These are phyloP conservation scores for Zancudomyces culisetae DNA, from an alignment of 371 early-diverging fungal genomes.

Conservation along the genomic window DNA sequence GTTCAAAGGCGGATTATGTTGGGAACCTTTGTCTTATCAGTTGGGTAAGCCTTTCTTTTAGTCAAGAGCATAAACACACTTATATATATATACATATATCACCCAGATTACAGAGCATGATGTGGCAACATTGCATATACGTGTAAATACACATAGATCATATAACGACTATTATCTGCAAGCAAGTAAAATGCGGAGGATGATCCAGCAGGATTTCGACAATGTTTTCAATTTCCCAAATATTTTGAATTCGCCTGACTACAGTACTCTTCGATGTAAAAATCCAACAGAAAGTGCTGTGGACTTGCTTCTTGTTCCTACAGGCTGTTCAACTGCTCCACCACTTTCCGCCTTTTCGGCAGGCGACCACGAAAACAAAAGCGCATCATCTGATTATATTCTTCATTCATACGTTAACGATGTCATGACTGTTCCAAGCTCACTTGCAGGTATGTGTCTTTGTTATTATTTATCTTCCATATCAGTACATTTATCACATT, in stretches of 20 bases:
- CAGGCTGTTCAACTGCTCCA: conserved; percentile 44
- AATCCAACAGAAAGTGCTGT: conserved; percentile 14
- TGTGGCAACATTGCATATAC: too few species aligned
- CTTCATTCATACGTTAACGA: conserved; percentile 45
- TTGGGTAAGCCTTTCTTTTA: conserved; percentile 30
- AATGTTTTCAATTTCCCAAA: conserved; percentile 36
- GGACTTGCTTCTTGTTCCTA: conserved; percentile 52
- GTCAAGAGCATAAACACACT: too few species aligned
- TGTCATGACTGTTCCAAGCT: conserved; percentile 75
- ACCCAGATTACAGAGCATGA: too few species aligned
- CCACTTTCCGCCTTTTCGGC: conserved; percentile 2
- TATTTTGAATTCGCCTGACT: conserved; percentile 8
- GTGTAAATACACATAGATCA: too few species aligned
- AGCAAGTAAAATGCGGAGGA: conserved; percentile 57
- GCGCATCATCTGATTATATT: neutral
- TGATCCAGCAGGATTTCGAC: conserved; percentile 66
- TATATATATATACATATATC: too few species aligned
- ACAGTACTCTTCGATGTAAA: neutral
- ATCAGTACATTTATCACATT: too few species aligned
- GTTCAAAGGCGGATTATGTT: conserved; percentile 64
- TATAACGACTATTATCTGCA: conserved; percentile 46
- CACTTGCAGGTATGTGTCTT: conserved; percentile 36
- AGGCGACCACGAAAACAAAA: conserved; percentile 4
- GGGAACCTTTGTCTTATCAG: conserved; percentile 67
- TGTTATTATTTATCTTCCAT: neutral